Conservation (phyloP, 1,284 basidiomycete species). For the Boletellus sp. region DNA sequence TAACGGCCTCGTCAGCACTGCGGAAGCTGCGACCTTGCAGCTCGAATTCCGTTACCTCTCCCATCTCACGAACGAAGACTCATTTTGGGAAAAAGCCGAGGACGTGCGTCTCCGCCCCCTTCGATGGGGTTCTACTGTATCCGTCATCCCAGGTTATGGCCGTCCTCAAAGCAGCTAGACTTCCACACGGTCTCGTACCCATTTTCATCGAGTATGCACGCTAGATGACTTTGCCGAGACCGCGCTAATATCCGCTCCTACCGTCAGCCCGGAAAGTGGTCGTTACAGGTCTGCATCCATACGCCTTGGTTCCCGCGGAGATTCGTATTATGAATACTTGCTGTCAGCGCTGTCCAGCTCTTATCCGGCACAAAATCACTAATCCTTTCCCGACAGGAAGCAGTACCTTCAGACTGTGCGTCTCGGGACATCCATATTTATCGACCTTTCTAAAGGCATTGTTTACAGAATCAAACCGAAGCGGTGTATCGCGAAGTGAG, state of each 20-base stretch:
- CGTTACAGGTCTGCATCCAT: slow-evolving; percentile 75
- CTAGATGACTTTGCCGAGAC: slow-evolving; percentile 2
- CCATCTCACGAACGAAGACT: slow-evolving; percentile 69
- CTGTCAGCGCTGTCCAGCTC: slow-evolving; percentile 45
- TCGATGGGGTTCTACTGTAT: not conserved
- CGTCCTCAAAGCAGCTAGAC: slow-evolving; percentile 58
- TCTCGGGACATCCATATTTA: slow-evolving; percentile 1
- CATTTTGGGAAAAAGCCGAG: slow-evolving; percentile 83
- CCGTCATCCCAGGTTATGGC: slow-evolving; percentile 58
- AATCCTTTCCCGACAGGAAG: slow-evolving; percentile 48
- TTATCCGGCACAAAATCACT: slow-evolving; percentile 1
- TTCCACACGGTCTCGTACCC: slow-evolving; percentile 73
- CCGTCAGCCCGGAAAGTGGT: slow-evolving; percentile 58
- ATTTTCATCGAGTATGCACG: slow-evolving; percentile 75
- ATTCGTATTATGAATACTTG: slow-evolving; percentile 94
- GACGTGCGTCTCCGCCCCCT: slow-evolving; percentile 41
- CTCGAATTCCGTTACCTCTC: slow-evolving; percentile 91
- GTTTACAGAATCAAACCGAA: slow-evolving; percentile 71
- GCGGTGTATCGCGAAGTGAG: slow-evolving; percentile 71
- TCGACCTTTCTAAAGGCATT: slow-evolving; percentile 7
- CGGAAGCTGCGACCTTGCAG: slow-evolving; percentile 82
- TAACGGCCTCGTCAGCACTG: slow-evolving; percentile 69
- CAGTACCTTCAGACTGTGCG: slow-evolving; percentile 76
- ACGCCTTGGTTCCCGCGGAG: slow-evolving; percentile 87
- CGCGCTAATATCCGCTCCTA: slow-evolving; percentile 8